Evolutionary conservation across 495 filamentous ascomycete species (phyloP), one percentile per base, ranked within the genome.

Genomic region (Xylaria nigripes): DNA sequence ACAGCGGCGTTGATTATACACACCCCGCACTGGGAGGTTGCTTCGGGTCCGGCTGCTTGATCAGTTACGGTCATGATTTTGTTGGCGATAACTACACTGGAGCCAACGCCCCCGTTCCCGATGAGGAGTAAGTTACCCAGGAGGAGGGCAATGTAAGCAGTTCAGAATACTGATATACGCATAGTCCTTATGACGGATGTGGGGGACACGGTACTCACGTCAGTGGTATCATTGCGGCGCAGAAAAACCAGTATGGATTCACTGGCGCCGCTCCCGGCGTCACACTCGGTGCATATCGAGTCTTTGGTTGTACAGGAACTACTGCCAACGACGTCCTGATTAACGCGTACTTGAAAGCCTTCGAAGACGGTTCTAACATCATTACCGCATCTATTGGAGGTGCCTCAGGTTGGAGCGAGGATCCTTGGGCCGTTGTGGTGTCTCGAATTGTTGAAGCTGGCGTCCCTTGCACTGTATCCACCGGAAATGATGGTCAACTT

Each of bases 301-400:
- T 82, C 19, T 76, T 81, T 50, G 78, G 78, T 50, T 81, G 76
- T 65, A 51, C 49, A 13, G 69, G 70, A 29, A 60, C 70, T 25
- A 75, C 73, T 22, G 69, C 64, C 32, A 76, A 78, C 54, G 79
- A 81, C 61, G 70, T 78, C 16, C 61, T 82, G 60, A 78, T 81
- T 25, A 69, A 70, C 12, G 79, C 79, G 6, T 82, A 79, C 56
- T 72, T 77, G 61, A 70, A 68, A 66, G 80, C 80, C 4, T 82
- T 74, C 54, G 74, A 82, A 58, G 78, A 68, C 41, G 78, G 78
- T 12, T 76, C 74, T 25, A 78, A 82, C 60, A 73, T 83, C 57
- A 83, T 83, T 59, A 79, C 80, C 23, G 77, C 77, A 10, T 81
- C 78, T 6, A 76, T 83, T 44, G 80, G 80, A n/a, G 73, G 72